phyloP scores from a whole-genome alignment of 2,329 filamentous ascomycete species.

The Pestalotiopsis sp. region DNA sequence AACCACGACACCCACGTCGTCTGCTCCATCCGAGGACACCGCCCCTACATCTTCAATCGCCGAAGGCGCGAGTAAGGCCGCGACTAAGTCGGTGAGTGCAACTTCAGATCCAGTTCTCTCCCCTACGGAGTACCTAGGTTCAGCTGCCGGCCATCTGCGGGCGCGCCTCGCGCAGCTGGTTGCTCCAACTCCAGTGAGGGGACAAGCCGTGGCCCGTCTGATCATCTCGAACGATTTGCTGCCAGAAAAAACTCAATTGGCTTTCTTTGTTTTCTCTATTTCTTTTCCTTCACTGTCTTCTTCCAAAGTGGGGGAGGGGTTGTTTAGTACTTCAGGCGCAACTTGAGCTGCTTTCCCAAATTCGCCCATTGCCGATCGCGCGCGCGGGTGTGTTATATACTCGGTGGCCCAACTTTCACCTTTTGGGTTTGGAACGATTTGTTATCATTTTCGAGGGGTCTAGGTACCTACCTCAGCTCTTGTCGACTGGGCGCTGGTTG shows the following conservation, averaged over 20 bases:
- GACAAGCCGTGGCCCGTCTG: slow-evolving; percentile 10
- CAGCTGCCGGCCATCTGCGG: slow-evolving; percentile 11
- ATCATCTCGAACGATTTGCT: slow-evolving; percentile 18
- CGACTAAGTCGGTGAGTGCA: slow-evolving; percentile 9
- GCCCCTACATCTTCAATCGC: slow-evolving; percentile 8
- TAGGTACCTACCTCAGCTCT: not conserved
- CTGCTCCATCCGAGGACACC: not conserved
- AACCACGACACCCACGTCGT: not conserved
- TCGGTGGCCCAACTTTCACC: not conserved
- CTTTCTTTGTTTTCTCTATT: not conserved
- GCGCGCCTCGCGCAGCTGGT: slow-evolving; percentile 1
- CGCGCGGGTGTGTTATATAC: not conserved
- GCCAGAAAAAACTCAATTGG: slow-evolving; percentile 12
- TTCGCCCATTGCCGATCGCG: not conserved
- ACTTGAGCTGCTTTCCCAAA: not conserved
- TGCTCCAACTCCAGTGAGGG: slow-evolving; percentile 17
- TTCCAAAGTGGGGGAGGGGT: slow-evolving; percentile 12
- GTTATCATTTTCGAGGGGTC: not conserved
- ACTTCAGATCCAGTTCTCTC: not conserved
- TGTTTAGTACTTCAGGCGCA: slow-evolving; percentile 14
- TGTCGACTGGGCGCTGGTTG: not conserved
- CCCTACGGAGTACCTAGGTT: not conserved
- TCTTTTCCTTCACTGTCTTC: not conserved
- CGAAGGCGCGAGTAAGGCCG: not conserved
- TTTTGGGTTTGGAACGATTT: not conserved